These are phyloP conservation scores for Aspergillus indologenus DNA, from an alignment of 495 filamentous ascomycete species.

Conservation along the genomic window DNA sequence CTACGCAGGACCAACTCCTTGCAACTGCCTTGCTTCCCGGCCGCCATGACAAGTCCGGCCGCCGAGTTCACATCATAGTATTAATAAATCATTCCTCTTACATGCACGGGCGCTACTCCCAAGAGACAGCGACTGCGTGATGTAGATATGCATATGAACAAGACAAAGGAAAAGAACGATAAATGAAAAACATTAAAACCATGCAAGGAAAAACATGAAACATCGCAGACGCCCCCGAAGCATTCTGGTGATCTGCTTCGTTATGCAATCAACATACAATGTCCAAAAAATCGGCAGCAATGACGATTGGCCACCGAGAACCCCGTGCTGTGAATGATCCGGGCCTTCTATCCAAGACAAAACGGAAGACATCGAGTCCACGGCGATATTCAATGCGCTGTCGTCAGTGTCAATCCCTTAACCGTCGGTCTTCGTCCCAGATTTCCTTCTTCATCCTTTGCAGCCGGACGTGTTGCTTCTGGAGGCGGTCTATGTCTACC, in stretches of 20 bases:
- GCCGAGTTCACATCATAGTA: not conserved
- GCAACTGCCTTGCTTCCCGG: conserved; percentile 4
- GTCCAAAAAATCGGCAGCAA: conserved; percentile 4
- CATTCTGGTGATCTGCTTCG: conserved; percentile 8
- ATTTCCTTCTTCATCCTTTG: conserved; percentile 66
- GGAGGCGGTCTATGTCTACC: conserved; percentile 54
- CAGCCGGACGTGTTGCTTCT: conserved; percentile 60
- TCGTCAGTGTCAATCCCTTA: conserved; percentile 25
- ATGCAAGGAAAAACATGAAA: conserved; percentile 6
- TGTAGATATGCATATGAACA: conserved; percentile 3
- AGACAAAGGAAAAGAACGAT: not conserved
- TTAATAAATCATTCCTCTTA: conserved; percentile 1
- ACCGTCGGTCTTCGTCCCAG: conserved; percentile 43
- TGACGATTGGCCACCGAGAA: not conserved
- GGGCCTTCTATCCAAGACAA: conserved; percentile 10
- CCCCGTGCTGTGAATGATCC: conserved; percentile 13
- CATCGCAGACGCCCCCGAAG: conserved; percentile 19
- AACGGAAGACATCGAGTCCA: conserved; percentile 9
- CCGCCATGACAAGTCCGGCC: conserved; percentile 3
- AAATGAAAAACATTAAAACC: conserved; percentile 4
- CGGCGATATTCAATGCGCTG: conserved; percentile 1
- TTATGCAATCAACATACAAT: conserved; percentile 11
- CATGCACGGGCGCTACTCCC: not conserved
- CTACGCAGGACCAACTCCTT: conserved; percentile 1
- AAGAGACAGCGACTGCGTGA: not conserved